Percentiles rank a stretch among this genome's conserved stretches.
Conservation (phyloP, 495 filamentous ascomycete species). For the Talaromyces nanjingensis region DNA sequence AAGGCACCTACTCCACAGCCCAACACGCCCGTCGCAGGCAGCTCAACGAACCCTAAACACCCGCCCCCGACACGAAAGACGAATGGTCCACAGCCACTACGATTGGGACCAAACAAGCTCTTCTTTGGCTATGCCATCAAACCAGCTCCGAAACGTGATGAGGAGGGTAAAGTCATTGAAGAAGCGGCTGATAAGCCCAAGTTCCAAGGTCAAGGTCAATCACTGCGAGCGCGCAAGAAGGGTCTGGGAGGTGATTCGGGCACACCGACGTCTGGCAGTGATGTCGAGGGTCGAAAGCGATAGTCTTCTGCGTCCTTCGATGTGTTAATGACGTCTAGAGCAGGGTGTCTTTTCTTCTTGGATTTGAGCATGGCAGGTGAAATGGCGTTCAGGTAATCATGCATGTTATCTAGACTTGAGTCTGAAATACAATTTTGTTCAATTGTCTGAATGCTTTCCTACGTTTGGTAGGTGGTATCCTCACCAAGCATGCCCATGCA, state of each 20-base stretch:
- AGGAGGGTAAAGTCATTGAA: slow-evolving; percentile 51
- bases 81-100: slow-evolving; percentile 81
- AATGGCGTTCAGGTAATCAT: background rate
- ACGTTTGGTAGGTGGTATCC: background rate
- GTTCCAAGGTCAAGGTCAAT: slow-evolving; percentile 85
- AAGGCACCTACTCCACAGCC: slow-evolving; percentile 75
- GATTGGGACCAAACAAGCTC: slow-evolving; percentile 79
- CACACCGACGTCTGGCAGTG: slow-evolving; percentile 30
- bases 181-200: slow-evolving; percentile 56
- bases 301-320: background rate
- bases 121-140: slow-evolving; percentile 95
- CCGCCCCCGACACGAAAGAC: slow-evolving; percentile 40
- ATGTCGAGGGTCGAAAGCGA: slow-evolving; percentile 24
- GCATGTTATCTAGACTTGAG: background rate
- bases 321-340: background rate
- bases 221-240: slow-evolving; percentile 63
- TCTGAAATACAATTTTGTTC: background rate
- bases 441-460: background rate
- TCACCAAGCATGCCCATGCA: background rate
- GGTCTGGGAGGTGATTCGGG: slow-evolving; percentile 25
- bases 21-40: slow-evolving; percentile 68
- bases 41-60: slow-evolving; percentile 51
- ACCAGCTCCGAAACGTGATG: slow-evolving; percentile 73
- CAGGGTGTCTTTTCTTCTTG: background rate
- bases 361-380: slow-evolving; percentile 1